phyloP scores from a whole-genome alignment of 2,329 filamentous ascomycete species.

The Diaporthe longicolla region DNA sequence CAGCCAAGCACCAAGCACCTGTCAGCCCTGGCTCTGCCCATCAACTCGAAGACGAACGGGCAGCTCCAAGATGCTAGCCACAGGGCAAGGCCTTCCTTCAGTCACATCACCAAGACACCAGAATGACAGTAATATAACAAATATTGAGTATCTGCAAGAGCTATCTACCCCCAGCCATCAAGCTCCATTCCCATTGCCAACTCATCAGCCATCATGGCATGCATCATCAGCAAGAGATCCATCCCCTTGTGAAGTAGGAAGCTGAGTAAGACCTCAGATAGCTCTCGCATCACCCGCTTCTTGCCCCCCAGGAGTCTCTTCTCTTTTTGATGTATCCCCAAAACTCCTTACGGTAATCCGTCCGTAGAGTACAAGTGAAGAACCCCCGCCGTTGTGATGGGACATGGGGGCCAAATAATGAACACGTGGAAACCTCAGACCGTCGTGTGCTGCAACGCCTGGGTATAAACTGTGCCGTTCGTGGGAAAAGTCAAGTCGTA shows the following conservation, averaged over 20 bases:
- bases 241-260: background rate
- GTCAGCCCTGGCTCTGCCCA: too few relatives aligned
- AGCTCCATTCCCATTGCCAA: background rate
- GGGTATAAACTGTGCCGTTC: constrained; percentile 18
- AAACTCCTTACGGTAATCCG: constrained; percentile 25
- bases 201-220: background rate
- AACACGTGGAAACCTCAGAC: constrained; percentile 12
- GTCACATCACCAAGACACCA: background rate
- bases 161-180: constrained; percentile 9
- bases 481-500: background rate
- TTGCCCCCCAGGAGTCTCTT: background rate
- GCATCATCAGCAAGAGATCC: background rate
- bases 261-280: background rate
- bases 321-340: background rate
- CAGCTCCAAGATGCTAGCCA: background rate
- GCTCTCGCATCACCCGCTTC: background rate
- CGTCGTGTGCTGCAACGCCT: constrained; percentile 18
- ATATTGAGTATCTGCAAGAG: constrained; percentile 17
- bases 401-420: background rate
- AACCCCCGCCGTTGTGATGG: background rate
- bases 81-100: background rate
- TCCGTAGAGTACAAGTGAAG: background rate
- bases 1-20: background rate
- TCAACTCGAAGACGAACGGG: background rate
- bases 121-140: background rate